These are phyloP conservation scores for Wickerhamiella galacta DNA, from an alignment of 805 yeast species.

Conservation along the genomic window DNA sequence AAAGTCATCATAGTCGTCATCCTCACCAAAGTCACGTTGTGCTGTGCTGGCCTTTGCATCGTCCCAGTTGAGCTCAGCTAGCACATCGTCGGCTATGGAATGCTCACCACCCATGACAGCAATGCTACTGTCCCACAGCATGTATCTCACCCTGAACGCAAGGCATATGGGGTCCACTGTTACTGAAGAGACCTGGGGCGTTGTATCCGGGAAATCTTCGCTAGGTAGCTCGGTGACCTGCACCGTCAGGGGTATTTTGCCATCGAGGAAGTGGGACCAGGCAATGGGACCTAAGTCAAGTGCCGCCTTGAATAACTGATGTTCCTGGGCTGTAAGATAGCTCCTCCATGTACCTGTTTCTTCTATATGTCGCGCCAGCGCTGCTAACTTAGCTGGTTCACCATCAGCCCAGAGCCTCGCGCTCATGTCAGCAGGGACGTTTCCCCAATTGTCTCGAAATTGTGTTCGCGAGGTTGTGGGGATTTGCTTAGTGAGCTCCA, in stretches of 20 bases:
- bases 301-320: constrained; percentile 21
- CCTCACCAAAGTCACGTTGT: constrained; percentile 7
- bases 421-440: constrained; percentile 1
- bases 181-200: constrained; percentile 3
- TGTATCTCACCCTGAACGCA: constrained; percentile 25
- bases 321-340: constrained; percentile 24
- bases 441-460: too few relatives aligned
- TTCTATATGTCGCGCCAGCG: constrained; percentile 17
- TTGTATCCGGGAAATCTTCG: constrained; percentile 4
- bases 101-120: constrained; percentile 4
- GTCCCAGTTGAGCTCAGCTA: background rate
- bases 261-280: constrained; percentile 22
- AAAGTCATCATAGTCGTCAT: constrained; percentile 26
- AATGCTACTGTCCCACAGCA: constrained; percentile 23
- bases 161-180: constrained; percentile 21
- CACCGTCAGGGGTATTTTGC: constrained; percentile 16
- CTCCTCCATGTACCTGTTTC: constrained; percentile 14
- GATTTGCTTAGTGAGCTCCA: too few relatives aligned
- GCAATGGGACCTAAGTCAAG: constrained; percentile 17
- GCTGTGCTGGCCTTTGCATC: background rate
- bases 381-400: constrained; percentile 6
- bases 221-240: constrained; percentile 7
- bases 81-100: constrained; percentile 1
- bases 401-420: constrained; percentile 7
- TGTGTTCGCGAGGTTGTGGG: too few relatives aligned